These are phyloP conservation scores for Penstemon davidsonii DNA, from an alignment of 257 asterid species.

Conservation along the genomic window DNA sequence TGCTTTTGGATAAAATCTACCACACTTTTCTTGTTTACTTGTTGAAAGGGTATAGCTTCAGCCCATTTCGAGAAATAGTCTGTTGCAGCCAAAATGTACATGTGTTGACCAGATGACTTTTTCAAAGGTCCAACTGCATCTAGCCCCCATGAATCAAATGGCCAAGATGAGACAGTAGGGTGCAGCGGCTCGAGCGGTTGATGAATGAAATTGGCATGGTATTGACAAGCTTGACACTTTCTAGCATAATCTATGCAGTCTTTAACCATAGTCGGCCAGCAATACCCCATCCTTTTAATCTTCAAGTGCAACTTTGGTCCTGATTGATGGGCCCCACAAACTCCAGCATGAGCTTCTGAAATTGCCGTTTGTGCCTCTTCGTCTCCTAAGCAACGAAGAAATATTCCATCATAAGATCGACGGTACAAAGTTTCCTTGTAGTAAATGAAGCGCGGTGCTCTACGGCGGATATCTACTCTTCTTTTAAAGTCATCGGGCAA, in stretches of 20 bases:
- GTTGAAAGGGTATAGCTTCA: neutral
- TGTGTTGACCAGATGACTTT: too few relatives aligned
- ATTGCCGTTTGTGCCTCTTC: too few relatives aligned
- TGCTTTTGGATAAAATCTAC: too few relatives aligned
- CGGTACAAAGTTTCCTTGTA: neutral
- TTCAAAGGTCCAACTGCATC: too few relatives aligned
- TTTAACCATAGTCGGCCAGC: neutral
- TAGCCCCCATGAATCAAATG: neutral
- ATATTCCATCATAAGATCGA: neutral
- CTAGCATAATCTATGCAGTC: neutral
- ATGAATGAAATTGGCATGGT: constrained; percentile 1
- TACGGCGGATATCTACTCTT: neutral
- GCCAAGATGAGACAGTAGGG: neutral
- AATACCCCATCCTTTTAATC: neutral
- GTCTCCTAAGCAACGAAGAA: too few relatives aligned
- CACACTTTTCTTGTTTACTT: too few relatives aligned
- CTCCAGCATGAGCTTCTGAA: too few relatives aligned
- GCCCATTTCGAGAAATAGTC: neutral
- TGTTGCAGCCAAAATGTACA: neutral
- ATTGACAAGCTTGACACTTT: neutral
- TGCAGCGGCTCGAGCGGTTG: neutral
- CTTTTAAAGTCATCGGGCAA: neutral
- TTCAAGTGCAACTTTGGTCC: too few relatives aligned
- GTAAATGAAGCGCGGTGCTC: neutral
- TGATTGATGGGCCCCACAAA: too few relatives aligned